Evolutionary conservation across 768 basidiomycete species (phyloP).

Genomic region (Trametes villosa): DNA sequence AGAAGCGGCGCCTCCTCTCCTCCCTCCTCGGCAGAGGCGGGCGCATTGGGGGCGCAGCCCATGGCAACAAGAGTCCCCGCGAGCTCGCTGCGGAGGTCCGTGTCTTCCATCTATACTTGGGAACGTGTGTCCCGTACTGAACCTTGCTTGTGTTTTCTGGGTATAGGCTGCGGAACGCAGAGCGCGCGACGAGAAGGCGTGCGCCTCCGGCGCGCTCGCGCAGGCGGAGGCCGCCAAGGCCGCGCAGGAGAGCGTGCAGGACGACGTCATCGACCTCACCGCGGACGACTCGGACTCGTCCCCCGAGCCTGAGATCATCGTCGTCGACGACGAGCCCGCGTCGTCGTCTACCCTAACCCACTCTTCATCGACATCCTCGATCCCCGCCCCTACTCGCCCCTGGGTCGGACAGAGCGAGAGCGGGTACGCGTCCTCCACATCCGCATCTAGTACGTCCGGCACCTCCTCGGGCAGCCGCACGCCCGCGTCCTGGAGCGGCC

Average conservation of each 20-base stretch:
- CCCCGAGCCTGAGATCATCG: constrained; percentile 24
- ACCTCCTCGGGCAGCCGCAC: constrained; percentile 5
- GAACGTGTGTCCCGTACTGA: not conserved
- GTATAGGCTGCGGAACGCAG: constrained; percentile 86
- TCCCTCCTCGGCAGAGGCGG: constrained; percentile 56
- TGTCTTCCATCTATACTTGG: constrained; percentile 3
- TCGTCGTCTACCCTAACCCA: constrained; percentile 1
- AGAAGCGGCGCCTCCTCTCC: constrained; percentile 61
- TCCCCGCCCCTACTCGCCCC: constrained; percentile 26
- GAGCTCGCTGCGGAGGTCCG: constrained; percentile 76
- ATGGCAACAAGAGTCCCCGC: constrained; percentile 48
- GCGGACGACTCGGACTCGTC: constrained; percentile 43
- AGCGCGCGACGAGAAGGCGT: constrained; percentile 71
- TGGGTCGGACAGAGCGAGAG: constrained; percentile 7
- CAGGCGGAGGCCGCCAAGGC: constrained; percentile 71
- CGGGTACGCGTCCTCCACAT: constrained; percentile 1
- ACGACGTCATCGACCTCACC: constrained; percentile 65
- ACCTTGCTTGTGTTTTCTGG: constrained; percentile 11
- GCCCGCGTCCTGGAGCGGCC: constrained; percentile 8
- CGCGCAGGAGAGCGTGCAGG: constrained; percentile 63
- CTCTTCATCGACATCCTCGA: constrained; percentile 25
- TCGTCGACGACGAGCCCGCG: constrained; percentile 36
- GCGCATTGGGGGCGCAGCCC: constrained; percentile 55
- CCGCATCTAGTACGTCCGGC: constrained; percentile 7
- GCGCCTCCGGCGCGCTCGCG: constrained; percentile 63